Conservation (phyloP, 2,329 filamentous ascomycete species). For the Leptographium wingfieldii region DNA sequence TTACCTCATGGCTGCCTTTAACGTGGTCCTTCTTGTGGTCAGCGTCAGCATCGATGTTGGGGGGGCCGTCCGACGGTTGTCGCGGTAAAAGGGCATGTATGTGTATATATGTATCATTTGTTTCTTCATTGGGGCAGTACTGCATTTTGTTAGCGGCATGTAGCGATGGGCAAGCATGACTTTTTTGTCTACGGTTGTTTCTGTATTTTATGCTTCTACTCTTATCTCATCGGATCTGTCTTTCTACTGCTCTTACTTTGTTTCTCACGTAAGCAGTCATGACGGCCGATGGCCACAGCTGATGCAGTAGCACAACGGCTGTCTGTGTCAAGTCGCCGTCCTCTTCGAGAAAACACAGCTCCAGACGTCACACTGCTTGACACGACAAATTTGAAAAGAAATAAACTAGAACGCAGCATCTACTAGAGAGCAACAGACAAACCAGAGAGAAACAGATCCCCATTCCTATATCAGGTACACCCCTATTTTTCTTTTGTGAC, state of each 20-base stretch:
- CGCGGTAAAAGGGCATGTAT: background rate
- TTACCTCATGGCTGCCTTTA: constrained; percentile 87
- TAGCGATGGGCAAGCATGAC: too few relatives aligned
- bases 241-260: too few relatives aligned
- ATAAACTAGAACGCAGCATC: background rate
- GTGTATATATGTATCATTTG: background rate
- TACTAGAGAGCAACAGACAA: background rate
- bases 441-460: background rate
- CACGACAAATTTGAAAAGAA: background rate
- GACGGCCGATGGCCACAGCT: too few relatives aligned
- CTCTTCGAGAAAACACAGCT: too few relatives aligned
- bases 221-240: too few relatives aligned
- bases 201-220: too few relatives aligned
- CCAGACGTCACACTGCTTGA: background rate
- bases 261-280: too few relatives aligned
- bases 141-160: too few relatives aligned
- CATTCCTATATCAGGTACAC: constrained; percentile 4
- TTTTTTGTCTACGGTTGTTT: too few relatives aligned
- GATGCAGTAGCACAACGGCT: too few relatives aligned
- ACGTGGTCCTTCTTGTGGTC: constrained; percentile 54
- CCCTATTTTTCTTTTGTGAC: background rate
- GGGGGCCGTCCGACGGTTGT: constrained; percentile 16
- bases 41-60: constrained; percentile 38
- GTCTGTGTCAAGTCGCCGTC: too few relatives aligned
- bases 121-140: too few relatives aligned